Conservation (phyloP, 257 asterid species). For the Sherardia arvensis region DNA sequence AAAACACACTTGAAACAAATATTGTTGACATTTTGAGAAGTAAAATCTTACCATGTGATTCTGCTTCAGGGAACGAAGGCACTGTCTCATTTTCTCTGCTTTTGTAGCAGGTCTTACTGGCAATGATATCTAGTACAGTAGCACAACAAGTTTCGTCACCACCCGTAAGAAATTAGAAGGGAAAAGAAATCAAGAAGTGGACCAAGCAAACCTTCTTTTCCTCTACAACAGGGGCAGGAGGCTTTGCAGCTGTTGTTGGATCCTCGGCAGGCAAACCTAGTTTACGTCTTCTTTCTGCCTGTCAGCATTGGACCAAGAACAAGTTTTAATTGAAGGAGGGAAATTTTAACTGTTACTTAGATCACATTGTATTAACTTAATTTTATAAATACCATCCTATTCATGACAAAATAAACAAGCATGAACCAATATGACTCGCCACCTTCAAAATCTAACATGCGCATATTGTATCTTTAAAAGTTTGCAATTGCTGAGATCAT, state of each 20-base stretch:
- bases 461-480: too few relatives aligned
- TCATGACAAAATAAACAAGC: neutral
- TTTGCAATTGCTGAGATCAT: neutral
- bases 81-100: slow-evolving; percentile 92
- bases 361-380: neutral
- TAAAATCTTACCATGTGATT: slow-evolving; percentile 56
- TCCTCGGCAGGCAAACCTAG: slow-evolving; percentile 91
- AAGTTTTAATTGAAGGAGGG: slow-evolving; percentile 5
- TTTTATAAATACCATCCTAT: neutral
- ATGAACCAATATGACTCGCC: neutral
- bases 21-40: neutral
- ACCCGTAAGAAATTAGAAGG: slow-evolving; percentile 6
- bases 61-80: slow-evolving; percentile 79
- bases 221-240: slow-evolving; percentile 75
- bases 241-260: slow-evolving; percentile 40
- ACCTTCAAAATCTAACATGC: neutral
- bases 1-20: neutral
- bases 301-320: slow-evolving; percentile 18
- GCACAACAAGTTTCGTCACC: slow-evolving; percentile 11
- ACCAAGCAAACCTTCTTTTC: slow-evolving; percentile 60
- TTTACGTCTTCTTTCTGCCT: slow-evolving; percentile 98
- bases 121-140: slow-evolving; percentile 54
- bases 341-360: too few relatives aligned
- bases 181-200: slow-evolving; percentile 4
- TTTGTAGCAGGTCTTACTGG: slow-evolving; percentile 92